phyloP scores from a whole-genome alignment of 2,329 filamentous ascomycete species.

The Phyllachora maydis region DNA sequence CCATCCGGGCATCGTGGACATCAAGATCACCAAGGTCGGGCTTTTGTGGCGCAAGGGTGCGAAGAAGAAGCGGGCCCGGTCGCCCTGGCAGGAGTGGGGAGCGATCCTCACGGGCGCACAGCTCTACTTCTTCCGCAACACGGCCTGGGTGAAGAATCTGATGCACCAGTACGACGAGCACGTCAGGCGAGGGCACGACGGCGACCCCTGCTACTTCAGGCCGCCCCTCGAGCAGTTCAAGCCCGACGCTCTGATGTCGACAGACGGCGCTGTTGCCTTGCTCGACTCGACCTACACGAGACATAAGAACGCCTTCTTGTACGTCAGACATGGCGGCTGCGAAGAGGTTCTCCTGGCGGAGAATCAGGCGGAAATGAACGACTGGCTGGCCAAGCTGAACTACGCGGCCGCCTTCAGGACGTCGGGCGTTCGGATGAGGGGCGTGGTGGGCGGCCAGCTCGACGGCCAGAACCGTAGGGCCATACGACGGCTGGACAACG shows the following conservation, averaged over 20 bases:
- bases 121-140: slow-evolving; percentile 89
- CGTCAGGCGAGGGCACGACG: slow-evolving; percentile 54
- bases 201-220: slow-evolving; percentile 68
- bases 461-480: slow-evolving; percentile 61
- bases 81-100: slow-evolving; percentile 98
- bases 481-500: slow-evolving; percentile 41
- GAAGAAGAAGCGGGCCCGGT: slow-evolving; percentile 85
- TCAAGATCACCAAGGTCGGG: slow-evolving; percentile 93
- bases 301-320: slow-evolving; percentile 88
- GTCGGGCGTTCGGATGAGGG: slow-evolving; percentile 76
- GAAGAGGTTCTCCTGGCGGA: slow-evolving; percentile 88
- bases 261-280: slow-evolving; percentile 76
- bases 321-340: slow-evolving; percentile 66
- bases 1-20: slow-evolving; percentile 84
- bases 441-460: slow-evolving; percentile 66
- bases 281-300: slow-evolving; percentile 76
- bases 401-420: slow-evolving; percentile 90
- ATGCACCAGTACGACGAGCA: slow-evolving; percentile 78
- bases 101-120: slow-evolving; percentile 92
- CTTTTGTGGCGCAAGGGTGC: slow-evolving; percentile 83
- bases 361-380: slow-evolving; percentile 78
- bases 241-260: slow-evolving; percentile 82
- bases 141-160: slow-evolving; percentile 75
- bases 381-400: slow-evolving; percentile 91
- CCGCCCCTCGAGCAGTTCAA: slow-evolving; percentile 85